phyloP scores from a whole-genome alignment of 257 asterid species.

The Gentiana straminea region DNA sequence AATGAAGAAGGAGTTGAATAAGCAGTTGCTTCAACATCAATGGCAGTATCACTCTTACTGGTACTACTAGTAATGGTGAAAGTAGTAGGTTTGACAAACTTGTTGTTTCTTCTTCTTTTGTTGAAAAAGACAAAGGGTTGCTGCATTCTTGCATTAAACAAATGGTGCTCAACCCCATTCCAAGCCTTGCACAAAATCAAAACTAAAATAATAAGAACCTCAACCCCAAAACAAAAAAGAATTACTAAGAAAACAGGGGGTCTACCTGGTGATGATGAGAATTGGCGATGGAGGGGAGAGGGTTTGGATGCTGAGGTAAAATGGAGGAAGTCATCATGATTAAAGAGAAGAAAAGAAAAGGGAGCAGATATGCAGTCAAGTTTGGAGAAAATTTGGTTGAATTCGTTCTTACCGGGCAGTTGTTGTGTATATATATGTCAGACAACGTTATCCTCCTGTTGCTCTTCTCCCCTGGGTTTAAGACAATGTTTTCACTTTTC shows the following conservation, averaged over 20 bases:
- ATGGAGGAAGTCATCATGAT: not conserved
- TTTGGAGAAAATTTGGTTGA: too few species aligned
- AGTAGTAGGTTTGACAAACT: constrained; percentile 17
- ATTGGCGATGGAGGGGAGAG: constrained; percentile 3
- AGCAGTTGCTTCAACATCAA: constrained; percentile 7
- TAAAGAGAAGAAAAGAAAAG: too few species aligned
- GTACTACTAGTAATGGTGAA: constrained; percentile 21
- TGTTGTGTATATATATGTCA: too few species aligned
- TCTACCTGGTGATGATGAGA: constrained; percentile 2
- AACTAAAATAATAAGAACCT: not conserved
- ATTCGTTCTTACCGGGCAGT: too few species aligned
- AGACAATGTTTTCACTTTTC: too few species aligned
- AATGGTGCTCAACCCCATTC: constrained; percentile 12
- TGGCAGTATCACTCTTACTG: constrained; percentile 12
- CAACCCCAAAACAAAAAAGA: not conserved
- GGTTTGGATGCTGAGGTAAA: constrained; percentile 5
- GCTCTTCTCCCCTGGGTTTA: too few species aligned
- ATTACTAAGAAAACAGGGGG: not conserved
- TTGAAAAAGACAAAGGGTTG: constrained; percentile 16
- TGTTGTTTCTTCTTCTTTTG: constrained; percentile 13
- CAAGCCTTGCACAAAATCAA: constrained; percentile 18
- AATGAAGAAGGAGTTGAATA: constrained; percentile 33
- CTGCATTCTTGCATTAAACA: constrained; percentile 10
- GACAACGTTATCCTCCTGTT: too few species aligned
- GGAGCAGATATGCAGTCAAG: too few species aligned